Base-by-base conservation (phyloP, 2,329 filamentous ascomycete species). In the Dactylellina leptospora region DNA sequence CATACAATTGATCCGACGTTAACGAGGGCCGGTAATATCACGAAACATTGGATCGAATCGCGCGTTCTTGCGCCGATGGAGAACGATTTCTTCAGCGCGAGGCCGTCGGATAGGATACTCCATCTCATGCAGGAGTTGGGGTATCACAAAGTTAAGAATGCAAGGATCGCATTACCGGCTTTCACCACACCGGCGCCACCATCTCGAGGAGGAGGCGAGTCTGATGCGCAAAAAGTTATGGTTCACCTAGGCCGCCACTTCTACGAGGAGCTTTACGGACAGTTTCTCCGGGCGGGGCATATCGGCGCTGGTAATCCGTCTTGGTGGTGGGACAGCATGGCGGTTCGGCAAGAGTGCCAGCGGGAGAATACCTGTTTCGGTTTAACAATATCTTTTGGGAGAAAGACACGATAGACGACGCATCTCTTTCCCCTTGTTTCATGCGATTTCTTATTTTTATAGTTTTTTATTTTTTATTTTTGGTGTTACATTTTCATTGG, bases 261-360 rank as follows among this genome's bases (percentile, higher is more conserved):
- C 48, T 74, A 74, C 69, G 56, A 62, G 48, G 73, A 74, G 42
- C 56, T 73, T 64, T 74, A 73, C 54, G 58, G 62, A 38, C 66
- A 73, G 18, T 74, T 69, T 45, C 48, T 74, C 16, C 42, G 69
- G 58, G 56, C 66, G 50, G 61, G 61, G 51, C 60, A 72, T 42
- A 69, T 66, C 22, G 73, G 73, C 36, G 73, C 54, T 38, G 66
- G 73, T 6, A 73, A 47, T 20, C 69, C 69, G 54, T 45, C 59
- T 30, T 73, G 69, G 69, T 74, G 73, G 73, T 74, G 73, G 73
- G 54, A 73, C 42, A 74, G 70, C 33, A 73, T 64, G 69, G 68
- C 69, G 44, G 70, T 74, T 63, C 54, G 69, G 55, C 61, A 74
- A 51, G 73, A 74, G 38, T 74, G 73, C 55, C 69, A 74, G 50